A percentile compares a stretch with the other conserved stretches of the same genome.
Evolutionary conservation across 164 flowering plant genomes (phyloP).

Genomic region (Tinospora cordifolia): DNA sequence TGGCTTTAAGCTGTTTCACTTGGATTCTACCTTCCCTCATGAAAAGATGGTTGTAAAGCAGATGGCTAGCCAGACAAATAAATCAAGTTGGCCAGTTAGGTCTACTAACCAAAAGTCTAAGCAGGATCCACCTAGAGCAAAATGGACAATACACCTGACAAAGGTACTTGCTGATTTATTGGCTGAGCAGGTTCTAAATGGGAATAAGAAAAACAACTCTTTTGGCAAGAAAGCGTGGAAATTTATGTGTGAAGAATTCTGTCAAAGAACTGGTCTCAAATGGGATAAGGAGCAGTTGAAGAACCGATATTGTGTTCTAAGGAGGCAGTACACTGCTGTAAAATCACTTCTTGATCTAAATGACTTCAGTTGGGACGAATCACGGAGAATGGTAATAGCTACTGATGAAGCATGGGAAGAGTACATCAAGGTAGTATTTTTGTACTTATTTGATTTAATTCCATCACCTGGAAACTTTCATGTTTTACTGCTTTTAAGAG

Average conservation of each 20-base stretch:
- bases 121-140: conserved; percentile 47
- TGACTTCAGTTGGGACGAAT: conserved; percentile 46
- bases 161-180: conserved; percentile 39
- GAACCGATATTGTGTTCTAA: conserved; percentile 34
- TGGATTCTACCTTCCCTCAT: neutral
- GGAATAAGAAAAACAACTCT: conserved; percentile 36
- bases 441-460: neutral
- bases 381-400: conserved; percentile 28
- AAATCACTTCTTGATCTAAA: conserved; percentile 30
- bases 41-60: neutral
- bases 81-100: conserved; percentile 16
- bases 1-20: neutral
- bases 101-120: conserved; percentile 15
- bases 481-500: neutral
- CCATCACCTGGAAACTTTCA: neutral
- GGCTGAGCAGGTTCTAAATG: conserved; percentile 42
- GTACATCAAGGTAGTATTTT: conserved; percentile 31
- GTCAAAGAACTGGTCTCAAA: conserved; percentile 35
- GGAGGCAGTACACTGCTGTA: conserved; percentile 32
- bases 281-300: conserved; percentile 61
- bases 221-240: conserved; percentile 48
- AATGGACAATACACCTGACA: conserved; percentile 44
- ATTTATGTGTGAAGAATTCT: conserved; percentile 36
- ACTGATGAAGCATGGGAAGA: conserved; percentile 40
- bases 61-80: conserved; percentile 32